Evolutionary conservation across 1,284 basidiomycete species (phyloP).

Genomic region (Apiotrichum mycotoxinovorans): DNA sequence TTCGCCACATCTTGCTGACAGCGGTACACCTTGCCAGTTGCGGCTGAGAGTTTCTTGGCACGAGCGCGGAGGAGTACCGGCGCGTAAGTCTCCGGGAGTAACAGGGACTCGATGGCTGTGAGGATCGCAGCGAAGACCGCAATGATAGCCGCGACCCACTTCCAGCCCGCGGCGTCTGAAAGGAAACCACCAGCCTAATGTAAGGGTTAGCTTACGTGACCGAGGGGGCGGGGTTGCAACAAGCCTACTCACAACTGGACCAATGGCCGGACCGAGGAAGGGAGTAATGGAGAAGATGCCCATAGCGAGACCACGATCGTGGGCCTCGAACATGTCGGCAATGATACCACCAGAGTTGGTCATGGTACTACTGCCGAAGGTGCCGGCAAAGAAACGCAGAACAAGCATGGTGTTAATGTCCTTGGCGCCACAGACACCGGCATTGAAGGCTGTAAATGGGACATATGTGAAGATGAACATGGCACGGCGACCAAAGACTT

Average conservation of each 20-base stretch:
- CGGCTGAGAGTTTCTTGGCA: conserved; percentile 43
- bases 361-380: conserved; percentile 48
- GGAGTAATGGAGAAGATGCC: conserved; percentile 52
- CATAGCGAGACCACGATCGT: conserved; percentile 49
- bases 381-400: conserved; percentile 51
- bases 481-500: conserved; percentile 41
- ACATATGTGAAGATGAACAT: conserved; percentile 50
- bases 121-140: conserved; percentile 52
- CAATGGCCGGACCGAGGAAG: conserved; percentile 50
- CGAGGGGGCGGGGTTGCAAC: too few species aligned
- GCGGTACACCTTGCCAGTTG: conserved; percentile 47
- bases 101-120: conserved; percentile 35
- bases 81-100: conserved; percentile 52
- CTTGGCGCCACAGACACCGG: conserved; percentile 46
- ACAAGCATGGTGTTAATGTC: conserved; percentile 50
- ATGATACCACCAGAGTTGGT: conserved; percentile 52
- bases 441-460: conserved; percentile 50
- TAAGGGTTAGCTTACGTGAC: conserved; percentile 38
- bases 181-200: conserved; percentile 49
- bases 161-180: conserved; percentile 42
- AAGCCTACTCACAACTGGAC: conserved; percentile 37
- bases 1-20: conserved; percentile 47
- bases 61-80: conserved; percentile 48
- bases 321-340: conserved; percentile 48
- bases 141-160: conserved; percentile 64